Conservation (phyloP, 768 basidiomycete species). For the Nevesoporus exiguus region DNA sequence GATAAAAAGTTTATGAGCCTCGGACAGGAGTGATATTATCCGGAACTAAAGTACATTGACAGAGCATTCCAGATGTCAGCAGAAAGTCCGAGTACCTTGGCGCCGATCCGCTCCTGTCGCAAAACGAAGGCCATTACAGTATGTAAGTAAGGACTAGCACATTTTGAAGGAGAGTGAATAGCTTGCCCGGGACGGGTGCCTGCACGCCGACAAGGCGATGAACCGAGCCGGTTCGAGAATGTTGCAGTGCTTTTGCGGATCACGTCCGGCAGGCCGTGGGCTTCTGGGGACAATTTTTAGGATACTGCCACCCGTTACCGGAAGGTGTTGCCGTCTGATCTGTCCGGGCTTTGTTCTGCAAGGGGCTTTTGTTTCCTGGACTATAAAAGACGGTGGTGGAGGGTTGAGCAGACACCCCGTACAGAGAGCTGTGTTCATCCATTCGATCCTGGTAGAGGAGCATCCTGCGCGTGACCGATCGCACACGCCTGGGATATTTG, state of each 20-base stretch:
- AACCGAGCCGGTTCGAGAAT: conserved; percentile 22
- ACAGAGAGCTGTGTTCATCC: conserved; percentile 10
- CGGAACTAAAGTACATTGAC: neutral
- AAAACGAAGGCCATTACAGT: neutral
- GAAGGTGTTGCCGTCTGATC: conserved; percentile 16
- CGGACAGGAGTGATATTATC: neutral
- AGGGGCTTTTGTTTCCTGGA: conserved; percentile 4
- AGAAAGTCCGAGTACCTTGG: neutral
- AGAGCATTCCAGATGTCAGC: conserved; percentile 1
- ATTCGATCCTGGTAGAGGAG: conserved; percentile 13
- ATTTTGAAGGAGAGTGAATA: neutral
- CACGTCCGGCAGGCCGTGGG: neutral
- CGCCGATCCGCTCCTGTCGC: conserved; percentile 28
- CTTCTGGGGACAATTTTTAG: neutral
- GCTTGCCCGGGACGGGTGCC: conserved; percentile 1
- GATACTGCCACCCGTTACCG: conserved; percentile 12
- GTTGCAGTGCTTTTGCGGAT: neutral
- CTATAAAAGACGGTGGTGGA: conserved; percentile 22
- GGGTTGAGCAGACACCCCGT: conserved; percentile 1
- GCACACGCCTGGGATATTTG: conserved; percentile 17
- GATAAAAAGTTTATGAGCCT: neutral
- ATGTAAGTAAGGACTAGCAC: neutral
- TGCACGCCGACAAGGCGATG: neutral
- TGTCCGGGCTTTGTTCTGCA: neutral
- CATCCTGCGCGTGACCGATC: conserved; percentile 20